Evolutionary conservation across 305 asterid genomes (phyloP).

Genomic region (Solanum hybrid): DNA sequence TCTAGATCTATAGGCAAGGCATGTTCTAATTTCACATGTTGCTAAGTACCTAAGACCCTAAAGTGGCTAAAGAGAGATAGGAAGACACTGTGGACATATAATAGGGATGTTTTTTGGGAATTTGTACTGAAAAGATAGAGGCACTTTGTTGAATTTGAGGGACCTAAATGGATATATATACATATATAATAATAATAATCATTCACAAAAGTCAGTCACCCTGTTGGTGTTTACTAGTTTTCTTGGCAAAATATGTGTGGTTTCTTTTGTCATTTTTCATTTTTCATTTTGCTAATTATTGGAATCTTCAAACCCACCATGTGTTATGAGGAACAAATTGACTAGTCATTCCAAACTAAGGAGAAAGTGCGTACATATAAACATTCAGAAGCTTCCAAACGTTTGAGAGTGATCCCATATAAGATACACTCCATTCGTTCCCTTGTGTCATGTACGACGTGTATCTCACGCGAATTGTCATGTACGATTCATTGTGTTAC

Average conservation of each 20-base stretch:
- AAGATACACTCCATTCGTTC: neutral
- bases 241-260: neutral
- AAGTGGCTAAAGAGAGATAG: neutral
- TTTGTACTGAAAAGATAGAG: neutral
- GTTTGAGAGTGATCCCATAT: neutral
- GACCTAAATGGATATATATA: neutral
- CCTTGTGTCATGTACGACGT: neutral
- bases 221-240: neutral
- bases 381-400: constrained; percentile 32
- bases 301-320: constrained; percentile 29
- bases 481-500: neutral
- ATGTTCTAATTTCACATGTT: constrained; percentile 22
- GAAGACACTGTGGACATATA: neutral
- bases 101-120: neutral
- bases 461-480: neutral
- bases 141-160: neutral
- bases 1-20: constrained; percentile 3
- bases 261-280: constrained; percentile 27
- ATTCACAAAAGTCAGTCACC: constrained; percentile 5
- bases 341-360: neutral
- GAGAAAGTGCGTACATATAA: constrained; percentile 20
- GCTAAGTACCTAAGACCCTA: constrained; percentile 2
- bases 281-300: constrained; percentile 23
- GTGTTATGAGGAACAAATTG: constrained; percentile 5
- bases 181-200: neutral